phyloP scores from a whole-genome alignment of 306 rosid genomes.

The Casuarina glauca region DNA sequence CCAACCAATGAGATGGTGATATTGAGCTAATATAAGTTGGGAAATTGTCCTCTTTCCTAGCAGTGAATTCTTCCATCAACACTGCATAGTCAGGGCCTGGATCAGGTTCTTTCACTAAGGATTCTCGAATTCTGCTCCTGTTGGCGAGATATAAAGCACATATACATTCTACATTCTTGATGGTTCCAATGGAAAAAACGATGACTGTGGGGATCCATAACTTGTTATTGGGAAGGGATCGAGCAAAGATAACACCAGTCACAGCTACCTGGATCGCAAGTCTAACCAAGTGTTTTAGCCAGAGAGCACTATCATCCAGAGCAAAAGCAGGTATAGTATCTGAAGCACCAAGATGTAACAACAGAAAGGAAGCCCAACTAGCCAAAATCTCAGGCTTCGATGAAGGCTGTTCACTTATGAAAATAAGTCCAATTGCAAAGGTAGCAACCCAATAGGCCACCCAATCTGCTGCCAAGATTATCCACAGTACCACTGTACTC shows the following conservation, averaged over 20 bases:
- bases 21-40: slow-evolving; percentile 5
- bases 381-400: not conserved
- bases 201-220: slow-evolving; percentile 21
- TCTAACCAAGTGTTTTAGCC: slow-evolving; percentile 36
- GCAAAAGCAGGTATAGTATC: slow-evolving; percentile 42
- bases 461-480: not conserved
- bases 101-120: slow-evolving; percentile 26
- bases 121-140: slow-evolving; percentile 17
- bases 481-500: too few relatives aligned
- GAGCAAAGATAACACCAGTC: slow-evolving; percentile 25
- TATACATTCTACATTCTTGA: slow-evolving; percentile 36
- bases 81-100: slow-evolving; percentile 35
- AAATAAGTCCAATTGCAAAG: not conserved
- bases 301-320: slow-evolving; percentile 38
- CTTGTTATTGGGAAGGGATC: slow-evolving; percentile 13
- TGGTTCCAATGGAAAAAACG: slow-evolving; percentile 31
- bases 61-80: slow-evolving; percentile 32
- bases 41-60: not conserved
- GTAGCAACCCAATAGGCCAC: slow-evolving; percentile 4
- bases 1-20: not conserved
- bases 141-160: slow-evolving; percentile 29
- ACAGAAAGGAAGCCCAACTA: slow-evolving; percentile 27
- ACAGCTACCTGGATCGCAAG: slow-evolving; percentile 20
- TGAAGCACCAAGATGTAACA: slow-evolving; percentile 26
- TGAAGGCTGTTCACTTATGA: not conserved